Conservation (phyloP, 768 basidiomycete genomes). For the Panaeolus cyanescens region DNA sequence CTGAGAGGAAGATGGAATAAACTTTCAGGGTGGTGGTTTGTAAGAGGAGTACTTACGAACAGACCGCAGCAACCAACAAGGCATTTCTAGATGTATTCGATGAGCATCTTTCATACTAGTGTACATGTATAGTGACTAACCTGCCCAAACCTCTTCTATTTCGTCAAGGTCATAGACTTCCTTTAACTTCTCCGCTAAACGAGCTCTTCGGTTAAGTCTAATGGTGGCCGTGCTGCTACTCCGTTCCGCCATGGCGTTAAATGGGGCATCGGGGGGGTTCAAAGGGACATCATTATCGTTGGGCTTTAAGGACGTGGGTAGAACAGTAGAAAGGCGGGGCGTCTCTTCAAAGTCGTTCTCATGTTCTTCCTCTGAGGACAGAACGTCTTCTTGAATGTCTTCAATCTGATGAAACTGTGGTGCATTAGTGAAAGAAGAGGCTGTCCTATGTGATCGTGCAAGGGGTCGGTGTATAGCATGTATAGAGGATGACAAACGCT, state of each 20-base stretch:
- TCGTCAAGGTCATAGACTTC: slow-evolving; percentile 85
- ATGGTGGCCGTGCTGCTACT: slow-evolving; percentile 76
- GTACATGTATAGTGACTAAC: slow-evolving; percentile 38
- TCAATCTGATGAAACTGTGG: slow-evolving; percentile 29
- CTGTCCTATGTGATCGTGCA: slow-evolving; percentile 58
- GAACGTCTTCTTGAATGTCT: slow-evolving; percentile 20
- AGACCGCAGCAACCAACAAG: slow-evolving; percentile 90
- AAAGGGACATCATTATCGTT: neutral
- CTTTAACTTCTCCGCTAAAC: slow-evolving; percentile 84
- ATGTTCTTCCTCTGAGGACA: slow-evolving; percentile 23
- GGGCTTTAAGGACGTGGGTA: neutral
- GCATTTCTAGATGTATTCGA: slow-evolving; percentile 65
- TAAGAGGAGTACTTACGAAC: slow-evolving; percentile 61
- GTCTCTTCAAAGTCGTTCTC: slow-evolving; percentile 64
- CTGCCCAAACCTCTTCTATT: slow-evolving; percentile 84
- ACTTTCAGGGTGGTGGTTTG: neutral
- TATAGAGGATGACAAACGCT: slow-evolving; percentile 77
- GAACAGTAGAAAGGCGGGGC: slow-evolving; percentile 35
- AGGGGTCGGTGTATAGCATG: slow-evolving; percentile 86
- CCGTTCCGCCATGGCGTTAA: slow-evolving; percentile 35
- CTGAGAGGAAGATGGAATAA: slow-evolving; percentile 35
- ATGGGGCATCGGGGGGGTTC: slow-evolving; percentile 8
- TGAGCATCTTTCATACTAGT: slow-evolving; percentile 5
- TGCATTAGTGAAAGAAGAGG: slow-evolving; percentile 28
- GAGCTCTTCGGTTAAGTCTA: slow-evolving; percentile 62